Evolutionary conservation across 768 basidiomycete species (phyloP).

Genomic region (Strobilomyces dryophilus): DNA sequence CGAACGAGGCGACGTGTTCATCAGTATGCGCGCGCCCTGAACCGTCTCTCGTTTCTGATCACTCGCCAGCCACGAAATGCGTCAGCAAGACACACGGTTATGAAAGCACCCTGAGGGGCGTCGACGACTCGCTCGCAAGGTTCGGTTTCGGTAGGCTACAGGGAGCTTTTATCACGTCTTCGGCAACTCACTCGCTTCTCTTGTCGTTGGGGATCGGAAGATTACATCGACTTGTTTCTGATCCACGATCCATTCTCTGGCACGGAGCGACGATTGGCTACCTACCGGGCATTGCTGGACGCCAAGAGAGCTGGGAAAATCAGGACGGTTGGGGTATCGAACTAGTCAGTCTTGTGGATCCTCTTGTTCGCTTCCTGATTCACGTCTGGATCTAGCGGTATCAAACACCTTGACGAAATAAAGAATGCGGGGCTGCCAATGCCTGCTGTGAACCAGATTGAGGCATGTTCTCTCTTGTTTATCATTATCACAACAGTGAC

Average conservation of each 20-base stretch:
- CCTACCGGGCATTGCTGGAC: conserved; percentile 67
- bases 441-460: conserved; percentile 80
- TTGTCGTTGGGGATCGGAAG: conserved; percentile 25
- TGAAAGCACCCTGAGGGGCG: conserved; percentile 50
- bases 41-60: not conserved
- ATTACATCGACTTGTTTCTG: conserved; percentile 70
- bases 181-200: conserved; percentile 3
- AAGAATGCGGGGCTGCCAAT: conserved; percentile 52
- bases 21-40: conserved; percentile 47
- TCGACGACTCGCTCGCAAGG: conserved; percentile 57
- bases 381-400: conserved; percentile 39
- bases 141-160: conserved; percentile 49
- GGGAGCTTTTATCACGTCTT: conserved; percentile 3
- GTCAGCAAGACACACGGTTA: conserved; percentile 57
- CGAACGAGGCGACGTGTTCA: conserved; percentile 57
- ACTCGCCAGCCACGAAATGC: conserved; percentile 55
- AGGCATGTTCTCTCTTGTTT: conserved; percentile 40
- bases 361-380: not conserved
- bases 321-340: conserved; percentile 74
- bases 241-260: conserved; percentile 74
- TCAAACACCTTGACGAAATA: conserved; percentile 76
- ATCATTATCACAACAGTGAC: conserved; percentile 1
- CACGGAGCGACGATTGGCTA: conserved; percentile 57
- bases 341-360: conserved; percentile 51
- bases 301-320: conserved; percentile 63